Base-by-base conservation (phyloP, 2,329 filamentous ascomycete genomes). In the Ascosphaera apis region DNA sequence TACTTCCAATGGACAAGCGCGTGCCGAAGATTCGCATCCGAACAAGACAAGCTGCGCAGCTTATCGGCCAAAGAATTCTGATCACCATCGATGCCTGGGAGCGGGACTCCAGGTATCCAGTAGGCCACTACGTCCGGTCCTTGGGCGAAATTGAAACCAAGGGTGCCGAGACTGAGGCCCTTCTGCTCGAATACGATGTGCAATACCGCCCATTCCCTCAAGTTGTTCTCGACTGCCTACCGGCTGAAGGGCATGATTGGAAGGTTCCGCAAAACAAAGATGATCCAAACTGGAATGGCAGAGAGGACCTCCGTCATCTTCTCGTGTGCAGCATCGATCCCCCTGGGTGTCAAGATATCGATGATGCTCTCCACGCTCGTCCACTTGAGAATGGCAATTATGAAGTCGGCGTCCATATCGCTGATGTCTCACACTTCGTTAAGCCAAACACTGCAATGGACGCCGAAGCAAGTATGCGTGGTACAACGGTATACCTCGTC, bases 371-470 rank as follows among this genome's bases (percentile, higher is more conserved):
- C 4, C 91, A 98, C 54, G 84, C 88, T 4, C 69, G 74, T 41
- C 65, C 67, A 35, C 60, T 98, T 15, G 76, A 82, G 0, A 95
- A 95, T 48, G 88, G 91, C 31, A 93, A 95, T 53, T 84, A 74
- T 44, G 82, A 95, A 54, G 83, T 98, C 7, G 88, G 88, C 43
- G 88, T 98, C 12, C 91, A 98, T 56, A 98, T 98, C 55, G 91
- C 88, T 18, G 88, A 98, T 54, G 88, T 98, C n/a, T 95, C 88
- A 7, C 79, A 98, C 57, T 98, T 98, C 51, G 88, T 98, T 48
- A 91, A 88, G 57, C 84, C 91, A 17, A 83, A 80, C 54, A 98
- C 86, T 49, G 77, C 88, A 37, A 98, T 98, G 88, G 91, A 98
- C 52, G 70, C 74, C 34, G 88, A 98, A 58, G 88, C 88, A 2